A percentile compares a stretch with the other conserved stretches of the same genome.
Evolutionary conservation across 2,329 filamentous ascomycete genomes (phyloP).

Genomic region (Curvularia hawaiiensis): DNA sequence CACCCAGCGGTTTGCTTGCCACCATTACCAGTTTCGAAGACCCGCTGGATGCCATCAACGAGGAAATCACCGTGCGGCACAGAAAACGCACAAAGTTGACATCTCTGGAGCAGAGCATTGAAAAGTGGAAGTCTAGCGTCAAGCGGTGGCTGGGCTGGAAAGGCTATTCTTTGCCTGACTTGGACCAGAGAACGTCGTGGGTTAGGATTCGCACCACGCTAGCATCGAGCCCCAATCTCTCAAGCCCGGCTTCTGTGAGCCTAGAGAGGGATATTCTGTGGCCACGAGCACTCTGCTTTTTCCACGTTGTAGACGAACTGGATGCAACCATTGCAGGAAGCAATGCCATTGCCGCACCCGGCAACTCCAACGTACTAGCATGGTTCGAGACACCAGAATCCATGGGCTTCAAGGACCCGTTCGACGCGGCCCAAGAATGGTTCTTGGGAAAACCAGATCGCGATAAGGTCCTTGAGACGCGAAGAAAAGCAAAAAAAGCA

Average conservation of each 20-base stretch:
- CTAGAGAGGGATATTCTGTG: constrained; percentile 42
- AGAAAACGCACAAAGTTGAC: constrained; percentile 34
- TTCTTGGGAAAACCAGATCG: constrained; percentile 42
- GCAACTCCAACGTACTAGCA: constrained; percentile 21
- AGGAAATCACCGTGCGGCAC: constrained; percentile 28
- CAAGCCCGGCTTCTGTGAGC: constrained; percentile 21
- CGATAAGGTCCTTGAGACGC: constrained; percentile 44
- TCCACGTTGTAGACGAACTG: constrained; percentile 16
- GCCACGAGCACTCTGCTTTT: constrained; percentile 45
- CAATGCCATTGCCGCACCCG: background rate
- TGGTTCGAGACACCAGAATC: constrained; percentile 41
- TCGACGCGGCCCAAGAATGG: constrained; percentile 46
- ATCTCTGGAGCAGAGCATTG: constrained; percentile 37
- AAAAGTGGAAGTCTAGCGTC: constrained; percentile 42
- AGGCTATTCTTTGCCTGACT: constrained; percentile 36
- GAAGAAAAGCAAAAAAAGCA: constrained; percentile 51
- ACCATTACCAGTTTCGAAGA: constrained; percentile 40
- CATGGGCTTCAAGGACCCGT: constrained; percentile 43
- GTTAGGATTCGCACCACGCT: constrained; percentile 37
- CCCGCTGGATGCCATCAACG: constrained; percentile 24
- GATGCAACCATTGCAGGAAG: background rate
- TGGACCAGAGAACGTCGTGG: constrained; percentile 37
- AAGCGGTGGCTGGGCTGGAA: constrained; percentile 44
- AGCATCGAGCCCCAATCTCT: constrained; percentile 6
- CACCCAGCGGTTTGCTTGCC: constrained; percentile 42